Base-by-base conservation (phyloP, 106 monocot genomes). In the Dioscorea dumetorum region DNA sequence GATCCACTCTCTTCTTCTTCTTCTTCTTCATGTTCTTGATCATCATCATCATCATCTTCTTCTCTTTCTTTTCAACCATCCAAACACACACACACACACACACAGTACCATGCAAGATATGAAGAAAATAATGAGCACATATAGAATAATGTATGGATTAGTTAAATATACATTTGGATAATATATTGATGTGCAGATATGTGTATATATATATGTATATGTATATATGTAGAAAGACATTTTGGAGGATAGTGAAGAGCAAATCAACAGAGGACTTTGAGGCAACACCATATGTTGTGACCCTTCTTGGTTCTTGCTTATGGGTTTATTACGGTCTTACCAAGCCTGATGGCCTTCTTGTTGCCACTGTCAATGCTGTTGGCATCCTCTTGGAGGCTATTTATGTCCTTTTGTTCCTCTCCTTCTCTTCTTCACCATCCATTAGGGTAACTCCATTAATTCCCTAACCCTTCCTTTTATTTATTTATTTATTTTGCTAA, bases 291-390 rank as follows among this genome's bases (percentile, higher is more conserved):
- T 89, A 89, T 66, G 69, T 77, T 24, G 63, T 76, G 23, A 75
- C 89, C 18, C 79, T 89, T 23, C 72, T 89, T 11, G 64, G 67
- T 68, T 74, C 82, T 12, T 82, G 80, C 3, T 51, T 89, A 6
- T 89, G 85, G 85, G 74, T 74, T 7, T 89, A 82, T 67, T 89
- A 85, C 50, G 89, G 82, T 10, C 12, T 82, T 58, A 76, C 66
- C 41, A 85, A 77, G 82, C 81, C 85, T 13, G 72, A 35, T 4
- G 85, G 70, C 15, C 22, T 59, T 21, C 59, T 59, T 21, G 59
- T 59, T 21, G 22, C 22, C 59, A 59, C 59, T 11, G 59, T 59
- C 4, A 59, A 59, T 21, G 12, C 22, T 12, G 59, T 59, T 12
- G 59, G 59, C 19, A 59, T 59, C 22, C 4, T 59, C 12, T 59